Conservation (phyloP, 495 filamentous ascomycete genomes). For the Penicillium steckii region DNA sequence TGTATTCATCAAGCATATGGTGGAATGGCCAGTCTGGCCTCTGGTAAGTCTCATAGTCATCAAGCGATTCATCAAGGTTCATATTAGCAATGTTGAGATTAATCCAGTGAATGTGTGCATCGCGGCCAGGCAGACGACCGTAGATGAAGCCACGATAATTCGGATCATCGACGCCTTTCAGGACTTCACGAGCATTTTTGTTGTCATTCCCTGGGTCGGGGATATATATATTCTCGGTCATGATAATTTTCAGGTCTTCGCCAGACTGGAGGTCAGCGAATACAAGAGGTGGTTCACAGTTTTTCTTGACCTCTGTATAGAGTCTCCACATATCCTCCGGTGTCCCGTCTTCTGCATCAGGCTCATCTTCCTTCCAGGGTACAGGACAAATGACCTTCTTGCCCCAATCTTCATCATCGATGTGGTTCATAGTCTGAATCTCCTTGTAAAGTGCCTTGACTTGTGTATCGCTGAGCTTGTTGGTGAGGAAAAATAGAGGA, state of each 20-base stretch:
- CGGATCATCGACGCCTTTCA: conserved; percentile 4
- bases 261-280: conserved; percentile 14
- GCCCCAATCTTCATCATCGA: neutral
- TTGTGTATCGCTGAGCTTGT: conserved; percentile 7
- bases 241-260: conserved; percentile 4
- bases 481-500: conserved; percentile 10
- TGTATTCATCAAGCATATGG: neutral
- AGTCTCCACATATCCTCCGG: conserved; percentile 15
- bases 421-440: neutral
- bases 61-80: conserved; percentile 1
- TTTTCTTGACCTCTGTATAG: conserved; percentile 3
- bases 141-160: conserved; percentile 4
- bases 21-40: conserved; percentile 10
- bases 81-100: conserved; percentile 5
- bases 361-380: conserved; percentile 10
- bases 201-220: neutral
- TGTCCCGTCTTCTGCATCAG: conserved; percentile 8
- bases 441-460: neutral
- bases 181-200: neutral
- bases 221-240: neutral
- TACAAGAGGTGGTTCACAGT: conserved; percentile 1
- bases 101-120: conserved; percentile 1
- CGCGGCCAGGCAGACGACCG: conserved; percentile 3
- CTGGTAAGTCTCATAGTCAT: conserved; percentile 4
- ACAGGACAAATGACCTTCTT: conserved; percentile 8